Evolutionary conservation across 306 rosid genomes (phyloP).

Genomic region (Pterocarpus macrocarpus): DNA sequence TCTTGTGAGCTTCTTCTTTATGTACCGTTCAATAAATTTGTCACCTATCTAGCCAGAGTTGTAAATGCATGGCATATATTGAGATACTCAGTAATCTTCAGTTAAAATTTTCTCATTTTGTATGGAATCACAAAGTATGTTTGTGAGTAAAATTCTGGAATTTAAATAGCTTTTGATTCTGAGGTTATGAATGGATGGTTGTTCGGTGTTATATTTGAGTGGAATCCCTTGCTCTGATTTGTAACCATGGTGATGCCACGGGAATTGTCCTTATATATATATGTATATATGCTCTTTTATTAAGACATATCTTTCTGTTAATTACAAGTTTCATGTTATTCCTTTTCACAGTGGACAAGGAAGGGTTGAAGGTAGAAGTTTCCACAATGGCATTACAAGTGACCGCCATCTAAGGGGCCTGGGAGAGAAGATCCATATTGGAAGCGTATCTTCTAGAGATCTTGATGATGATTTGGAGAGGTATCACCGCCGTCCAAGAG

Average conservation of each 20-base stretch:
- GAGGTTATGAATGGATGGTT: not conserved
- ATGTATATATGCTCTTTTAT: not conserved
- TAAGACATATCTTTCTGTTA: not conserved
- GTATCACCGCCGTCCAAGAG: constrained; percentile 29
- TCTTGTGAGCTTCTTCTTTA: not conserved
- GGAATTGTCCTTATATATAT: not conserved
- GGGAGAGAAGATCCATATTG: constrained; percentile 26
- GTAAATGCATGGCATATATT: not conserved
- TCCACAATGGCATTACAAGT: constrained; percentile 13
- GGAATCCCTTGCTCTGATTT: constrained; percentile 20
- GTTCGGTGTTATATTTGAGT: constrained; percentile 12
- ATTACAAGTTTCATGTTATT: constrained; percentile 20
- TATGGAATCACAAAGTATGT: constrained; percentile 14
- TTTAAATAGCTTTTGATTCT: not conserved
- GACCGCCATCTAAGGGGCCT: constrained; percentile 35
- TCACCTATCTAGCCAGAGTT: constrained; percentile 2
- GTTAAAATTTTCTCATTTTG: constrained; percentile 19
- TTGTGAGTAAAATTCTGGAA: constrained; percentile 20
- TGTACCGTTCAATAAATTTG: constrained; percentile 1
- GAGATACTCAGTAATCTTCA: not conserved
- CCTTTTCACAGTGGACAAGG: constrained; percentile 44
- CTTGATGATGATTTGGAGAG: constrained; percentile 58
- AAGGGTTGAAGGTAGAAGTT: constrained; percentile 39
- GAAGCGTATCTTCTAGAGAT: constrained; percentile 48
- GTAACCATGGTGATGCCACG: not conserved